Base-by-base conservation (phyloP, 2,329 filamentous ascomycete genomes). In the Fusarium napiforme region DNA sequence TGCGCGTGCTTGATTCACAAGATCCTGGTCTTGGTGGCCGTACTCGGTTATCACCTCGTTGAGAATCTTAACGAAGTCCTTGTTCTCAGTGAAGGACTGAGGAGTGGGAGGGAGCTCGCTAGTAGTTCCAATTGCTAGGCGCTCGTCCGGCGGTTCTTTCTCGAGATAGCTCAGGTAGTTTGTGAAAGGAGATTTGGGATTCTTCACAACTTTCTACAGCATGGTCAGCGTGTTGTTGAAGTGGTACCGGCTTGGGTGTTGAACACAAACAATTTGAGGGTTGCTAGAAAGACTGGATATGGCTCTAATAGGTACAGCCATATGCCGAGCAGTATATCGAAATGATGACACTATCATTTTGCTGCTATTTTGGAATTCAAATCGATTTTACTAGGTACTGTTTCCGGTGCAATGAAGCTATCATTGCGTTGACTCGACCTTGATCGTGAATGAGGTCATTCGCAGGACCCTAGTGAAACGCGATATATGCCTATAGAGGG, bases 161-260 rank as follows among this genome's bases (percentile, higher is more conserved):
- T 89, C 85, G 65, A 93, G 88, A 71, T 89, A 88, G 46, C 88
- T 88, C 36, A 93, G 85, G 37, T 90, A 82, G 77, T 91, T 85
- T 4, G 82, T 82, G 43, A 84, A 82, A 2, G 85, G 83, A 4
- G 84, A 78, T 12, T 83, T 76, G 4, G 85, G 82, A 67, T 87
- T 82, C 32, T 86, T 85, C 75, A 90, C 89, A 61, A 88, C 86
- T 85, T 90, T 90, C 90, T 92, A 61, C 10, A 34, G 64, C 43
- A 32, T 45, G 47, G 72, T 79, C 49, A 76, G 70, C 60, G 66
- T 19, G 28, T 23, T 39, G 28, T 18, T 50, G 10, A 37, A 37
- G 15, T 16, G 32, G 39, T 34, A 19, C n/a, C 42, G 26, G 34
- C 55, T 64, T 37, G 26, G 42, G 47, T 46, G 30, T 34, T 50